These are phyloP conservation scores for Mallotus nudiflorus DNA, from an alignment of 345 rosid genomes.

Conservation along the genomic window DNA sequence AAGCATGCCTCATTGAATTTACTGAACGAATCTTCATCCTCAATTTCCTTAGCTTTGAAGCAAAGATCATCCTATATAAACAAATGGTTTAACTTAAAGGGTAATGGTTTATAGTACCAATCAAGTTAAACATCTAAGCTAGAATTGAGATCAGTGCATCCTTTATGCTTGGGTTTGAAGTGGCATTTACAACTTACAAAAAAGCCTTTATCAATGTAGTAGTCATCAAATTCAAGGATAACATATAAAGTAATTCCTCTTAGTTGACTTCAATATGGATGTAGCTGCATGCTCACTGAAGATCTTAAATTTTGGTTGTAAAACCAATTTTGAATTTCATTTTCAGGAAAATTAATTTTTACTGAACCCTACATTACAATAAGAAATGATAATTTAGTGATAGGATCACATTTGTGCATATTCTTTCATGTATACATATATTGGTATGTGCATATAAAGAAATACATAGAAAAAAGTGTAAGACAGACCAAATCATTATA, in stretches of 20 bases:
- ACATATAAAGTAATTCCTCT: slow-evolving; percentile 5
- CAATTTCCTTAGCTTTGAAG: background rate
- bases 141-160: background rate
- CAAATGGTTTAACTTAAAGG: slow-evolving; percentile 10
- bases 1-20: background rate
- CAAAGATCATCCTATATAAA: slow-evolving; percentile 11
- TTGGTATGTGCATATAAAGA: too few species aligned
- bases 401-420: too few species aligned
- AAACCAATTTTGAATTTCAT: background rate
- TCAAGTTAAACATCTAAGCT: background rate
- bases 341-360: background rate
- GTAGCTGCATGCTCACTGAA: slow-evolving; percentile 5
- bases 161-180: background rate
- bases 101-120: background rate
- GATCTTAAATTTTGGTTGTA: background rate
- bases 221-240: background rate
- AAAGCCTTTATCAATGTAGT: background rate
- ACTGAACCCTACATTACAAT: background rate
- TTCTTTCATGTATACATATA: too few species aligned
- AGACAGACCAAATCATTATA: background rate
- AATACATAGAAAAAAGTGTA: too few species aligned
- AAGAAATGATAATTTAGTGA: background rate
- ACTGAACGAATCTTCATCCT: background rate
- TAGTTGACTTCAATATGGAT: background rate
- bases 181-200: background rate